Evolutionary conservation across 495 filamentous ascomycete species (phyloP).

Genomic region (Tuber borchii): DNA sequence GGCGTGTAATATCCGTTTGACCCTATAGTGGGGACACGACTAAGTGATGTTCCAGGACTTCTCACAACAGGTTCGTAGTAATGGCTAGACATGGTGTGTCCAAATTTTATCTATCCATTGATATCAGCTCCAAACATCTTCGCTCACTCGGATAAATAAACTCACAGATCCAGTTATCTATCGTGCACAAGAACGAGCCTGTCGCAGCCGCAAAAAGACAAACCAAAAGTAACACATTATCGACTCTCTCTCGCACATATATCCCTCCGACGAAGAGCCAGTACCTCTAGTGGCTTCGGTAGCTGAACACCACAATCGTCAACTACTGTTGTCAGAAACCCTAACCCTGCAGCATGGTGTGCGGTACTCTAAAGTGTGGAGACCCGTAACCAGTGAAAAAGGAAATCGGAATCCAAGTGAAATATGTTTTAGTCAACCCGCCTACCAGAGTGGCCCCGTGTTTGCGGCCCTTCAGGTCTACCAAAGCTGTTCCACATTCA

Average conservation of each 20-base stretch:
- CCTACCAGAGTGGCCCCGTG: no score
- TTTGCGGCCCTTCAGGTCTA: no score
- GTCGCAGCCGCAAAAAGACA: not conserved
- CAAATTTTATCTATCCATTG: not conserved
- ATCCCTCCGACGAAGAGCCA: not conserved
- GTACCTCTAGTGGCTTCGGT: not conserved
- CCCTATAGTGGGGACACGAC: not conserved
- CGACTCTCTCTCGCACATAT: not conserved
- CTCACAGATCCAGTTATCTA: not conserved
- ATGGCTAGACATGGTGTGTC: not conserved
- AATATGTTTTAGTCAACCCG: no score
- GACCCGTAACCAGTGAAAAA: not conserved
- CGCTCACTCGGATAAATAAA: rapidly evolving
- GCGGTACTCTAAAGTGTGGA: not conserved
- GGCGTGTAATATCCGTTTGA: not conserved
- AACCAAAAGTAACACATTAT: not conserved
- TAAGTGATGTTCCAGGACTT: not conserved
- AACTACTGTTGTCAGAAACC: not conserved
- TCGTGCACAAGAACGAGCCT: not conserved
- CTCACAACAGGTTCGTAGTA: not conserved
- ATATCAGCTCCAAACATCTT: not conserved
- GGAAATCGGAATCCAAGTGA: no score
- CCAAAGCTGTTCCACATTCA: no score
- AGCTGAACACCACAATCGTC: not conserved
- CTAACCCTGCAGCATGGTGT: not conserved